These are phyloP conservation scores for Debaryomyces subglobosus DNA, from an alignment of 1,139 yeast genomes.

Conservation along the genomic window DNA sequence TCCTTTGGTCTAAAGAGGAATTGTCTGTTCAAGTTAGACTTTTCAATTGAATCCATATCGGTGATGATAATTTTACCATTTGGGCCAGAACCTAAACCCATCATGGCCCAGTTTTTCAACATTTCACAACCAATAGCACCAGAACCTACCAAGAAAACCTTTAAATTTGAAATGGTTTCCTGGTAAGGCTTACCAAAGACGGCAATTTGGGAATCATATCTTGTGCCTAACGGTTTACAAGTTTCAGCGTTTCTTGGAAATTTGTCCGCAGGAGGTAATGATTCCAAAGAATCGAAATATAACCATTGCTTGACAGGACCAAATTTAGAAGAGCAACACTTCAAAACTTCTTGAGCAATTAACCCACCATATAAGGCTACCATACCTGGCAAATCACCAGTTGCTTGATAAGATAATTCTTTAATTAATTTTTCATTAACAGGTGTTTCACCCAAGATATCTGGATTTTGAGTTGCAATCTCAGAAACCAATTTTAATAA, in stretches of 20 bases:
- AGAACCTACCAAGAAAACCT: constrained; percentile 90
- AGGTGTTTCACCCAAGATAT: constrained; percentile 56
- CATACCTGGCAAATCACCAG: constrained; percentile 90
- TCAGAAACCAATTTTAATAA: constrained; percentile 62
- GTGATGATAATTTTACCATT: constrained; percentile 83
- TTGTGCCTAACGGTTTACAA: constrained; percentile 72
- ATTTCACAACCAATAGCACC: constrained; percentile 99
- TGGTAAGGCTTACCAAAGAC: constrained; percentile 86
- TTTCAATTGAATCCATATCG: constrained; percentile 94
- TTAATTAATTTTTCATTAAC: constrained; percentile 67
- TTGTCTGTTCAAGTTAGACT: constrained; percentile 94
- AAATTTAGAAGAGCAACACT: constrained; percentile 93
- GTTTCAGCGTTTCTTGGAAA: constrained; percentile 70
- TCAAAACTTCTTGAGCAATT: constrained; percentile 94
- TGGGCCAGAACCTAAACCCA: constrained; percentile 94
- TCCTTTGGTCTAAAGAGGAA: constrained; percentile 92
- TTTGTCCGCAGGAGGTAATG: constrained; percentile 65
- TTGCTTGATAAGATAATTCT: constrained; percentile 80
- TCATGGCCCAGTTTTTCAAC: constrained; percentile 96
- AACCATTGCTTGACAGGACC: constrained; percentile 88
- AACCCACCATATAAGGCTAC: constrained; percentile 93
- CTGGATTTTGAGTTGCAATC: constrained; percentile 61
- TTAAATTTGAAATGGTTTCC: constrained; percentile 70
- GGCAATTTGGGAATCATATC: constrained; percentile 93
- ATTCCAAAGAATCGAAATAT: constrained; percentile 92